These are phyloP conservation scores for Penicillium pancosmium DNA, from an alignment of 495 filamentous ascomycete species.

Conservation along the genomic window DNA sequence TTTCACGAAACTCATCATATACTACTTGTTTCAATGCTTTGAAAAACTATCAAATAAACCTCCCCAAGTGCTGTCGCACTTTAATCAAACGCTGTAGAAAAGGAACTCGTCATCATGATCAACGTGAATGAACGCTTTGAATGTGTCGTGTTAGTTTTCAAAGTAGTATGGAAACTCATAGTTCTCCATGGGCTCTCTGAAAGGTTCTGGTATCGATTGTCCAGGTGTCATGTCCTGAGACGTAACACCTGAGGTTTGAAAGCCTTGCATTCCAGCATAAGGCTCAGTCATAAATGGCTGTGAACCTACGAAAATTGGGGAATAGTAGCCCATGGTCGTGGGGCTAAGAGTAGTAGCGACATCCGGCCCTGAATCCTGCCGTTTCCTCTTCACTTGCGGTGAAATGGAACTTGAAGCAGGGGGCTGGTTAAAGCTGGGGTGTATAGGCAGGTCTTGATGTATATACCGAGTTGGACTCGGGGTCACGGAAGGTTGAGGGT, in stretches of 20 bases:
- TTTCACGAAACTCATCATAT: not conserved
- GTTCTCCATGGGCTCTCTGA: slow-evolving; percentile 21
- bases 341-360: slow-evolving; percentile 22
- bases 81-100: slow-evolving; percentile 11
- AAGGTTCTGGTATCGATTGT: slow-evolving; percentile 13
- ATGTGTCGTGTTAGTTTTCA: slow-evolving; percentile 12
- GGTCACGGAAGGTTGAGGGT: not conserved
- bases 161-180: slow-evolving; percentile 39
- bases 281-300: slow-evolving; percentile 25
- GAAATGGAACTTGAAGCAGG: slow-evolving; percentile 9
- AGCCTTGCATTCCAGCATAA: slow-evolving; percentile 23
- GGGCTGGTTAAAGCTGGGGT: slow-evolving; percentile 4
- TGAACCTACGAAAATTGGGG: slow-evolving; percentile 18
- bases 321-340: slow-evolving; percentile 19
- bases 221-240: slow-evolving; percentile 13
- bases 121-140: not conserved
- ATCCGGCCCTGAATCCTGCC: slow-evolving; percentile 20
- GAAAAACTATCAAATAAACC: not conserved
- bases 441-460: slow-evolving; percentile 17
- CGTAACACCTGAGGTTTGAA: slow-evolving; percentile 9
- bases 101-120: slow-evolving; percentile 23
- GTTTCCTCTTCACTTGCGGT: slow-evolving; percentile 26
- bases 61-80: not conserved
- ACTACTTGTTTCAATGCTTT: not conserved
- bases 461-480: slow-evolving; percentile 15